These are phyloP conservation scores for Colletotrichum euphorbiae DNA, from an alignment of 2,329 filamentous ascomycete species.

Conservation along the genomic window DNA sequence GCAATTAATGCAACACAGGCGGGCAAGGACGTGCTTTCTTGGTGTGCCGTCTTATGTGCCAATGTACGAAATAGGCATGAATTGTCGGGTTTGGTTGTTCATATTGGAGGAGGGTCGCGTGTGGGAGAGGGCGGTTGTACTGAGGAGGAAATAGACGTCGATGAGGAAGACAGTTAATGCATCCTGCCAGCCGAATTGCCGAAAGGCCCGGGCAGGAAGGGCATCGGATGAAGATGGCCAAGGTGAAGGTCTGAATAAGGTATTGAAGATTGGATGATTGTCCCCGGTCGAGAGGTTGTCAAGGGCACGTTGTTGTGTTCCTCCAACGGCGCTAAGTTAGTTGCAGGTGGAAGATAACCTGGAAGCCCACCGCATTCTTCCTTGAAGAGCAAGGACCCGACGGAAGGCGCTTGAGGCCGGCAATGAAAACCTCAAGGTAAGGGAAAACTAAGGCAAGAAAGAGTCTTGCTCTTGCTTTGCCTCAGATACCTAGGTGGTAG, in stretches of 20 bases:
- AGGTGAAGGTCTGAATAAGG: conserved; percentile 22
- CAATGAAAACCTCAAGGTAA: too few relatives aligned
- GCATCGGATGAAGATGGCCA: neutral
- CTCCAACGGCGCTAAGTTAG: neutral
- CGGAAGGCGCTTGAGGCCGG: too few relatives aligned
- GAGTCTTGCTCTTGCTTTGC: too few relatives aligned
- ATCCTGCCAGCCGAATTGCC: neutral
- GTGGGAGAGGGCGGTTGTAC: neutral
- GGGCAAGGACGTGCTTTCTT: neutral
- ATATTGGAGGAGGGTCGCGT: conserved; percentile 1
- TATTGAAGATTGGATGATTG: conserved; percentile 13
- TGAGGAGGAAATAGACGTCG: too few relatives aligned
- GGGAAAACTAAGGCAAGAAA: too few relatives aligned
- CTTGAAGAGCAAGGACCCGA: too few relatives aligned
- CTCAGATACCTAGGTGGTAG: too few relatives aligned
- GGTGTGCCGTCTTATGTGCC: conserved; percentile 8
- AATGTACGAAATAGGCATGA: neutral
- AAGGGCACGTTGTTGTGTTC: neutral
- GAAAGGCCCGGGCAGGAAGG: neutral
- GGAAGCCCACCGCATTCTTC: neutral
- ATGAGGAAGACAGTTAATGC: too few relatives aligned
- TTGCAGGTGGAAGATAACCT: neutral
- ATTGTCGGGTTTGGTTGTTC: conserved; percentile 5
- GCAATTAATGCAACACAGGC: conserved; percentile 22
- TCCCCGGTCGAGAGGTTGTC: neutral